These are phyloP conservation scores for Orbilia blumenaviensis DNA, from an alignment of 2,329 filamentous ascomycete species.

Conservation along the genomic window DNA sequence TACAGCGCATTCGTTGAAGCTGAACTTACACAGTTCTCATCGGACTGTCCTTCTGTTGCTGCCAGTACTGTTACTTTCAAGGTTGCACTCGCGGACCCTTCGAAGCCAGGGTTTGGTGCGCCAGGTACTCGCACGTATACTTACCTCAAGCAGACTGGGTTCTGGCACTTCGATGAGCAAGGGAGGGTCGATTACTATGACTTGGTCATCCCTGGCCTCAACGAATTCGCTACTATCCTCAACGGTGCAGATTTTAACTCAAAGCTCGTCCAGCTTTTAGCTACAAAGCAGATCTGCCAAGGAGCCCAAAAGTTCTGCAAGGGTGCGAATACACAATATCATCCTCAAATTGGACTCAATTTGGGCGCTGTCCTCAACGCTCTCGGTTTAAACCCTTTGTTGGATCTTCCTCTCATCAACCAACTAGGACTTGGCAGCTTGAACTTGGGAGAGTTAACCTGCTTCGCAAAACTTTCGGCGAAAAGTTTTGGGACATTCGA, in stretches of 20 bases:
- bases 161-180: conserved; percentile 64
- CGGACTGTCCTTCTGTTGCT: conserved; percentile 31
- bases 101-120: background rate
- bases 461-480: conserved; percentile 58
- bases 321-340: conserved; percentile 61
- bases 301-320: conserved; percentile 60
- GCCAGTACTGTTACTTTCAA: conserved; percentile 35
- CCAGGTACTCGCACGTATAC: conserved; percentile 56
- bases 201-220: conserved; percentile 63
- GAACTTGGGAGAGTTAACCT: conserved; percentile 58
- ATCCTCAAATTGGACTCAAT: background rate
- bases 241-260: conserved; percentile 58
- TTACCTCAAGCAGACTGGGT: conserved; percentile 62
- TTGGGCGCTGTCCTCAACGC: background rate
- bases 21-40: conserved; percentile 32
- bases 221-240: conserved; percentile 59
- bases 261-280: conserved; percentile 57
- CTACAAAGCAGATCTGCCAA: conserved; percentile 60
- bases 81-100: conserved; percentile 33
- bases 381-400: conserved; percentile 10
- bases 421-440: conserved; percentile 16
- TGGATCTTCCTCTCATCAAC: background rate
- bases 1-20: background rate
- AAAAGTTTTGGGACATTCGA: conserved; percentile 62
- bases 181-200: conserved; percentile 63